Conservation (phyloP, 179 eudicot genomes). For the Sideroxylon spinosum region DNA sequence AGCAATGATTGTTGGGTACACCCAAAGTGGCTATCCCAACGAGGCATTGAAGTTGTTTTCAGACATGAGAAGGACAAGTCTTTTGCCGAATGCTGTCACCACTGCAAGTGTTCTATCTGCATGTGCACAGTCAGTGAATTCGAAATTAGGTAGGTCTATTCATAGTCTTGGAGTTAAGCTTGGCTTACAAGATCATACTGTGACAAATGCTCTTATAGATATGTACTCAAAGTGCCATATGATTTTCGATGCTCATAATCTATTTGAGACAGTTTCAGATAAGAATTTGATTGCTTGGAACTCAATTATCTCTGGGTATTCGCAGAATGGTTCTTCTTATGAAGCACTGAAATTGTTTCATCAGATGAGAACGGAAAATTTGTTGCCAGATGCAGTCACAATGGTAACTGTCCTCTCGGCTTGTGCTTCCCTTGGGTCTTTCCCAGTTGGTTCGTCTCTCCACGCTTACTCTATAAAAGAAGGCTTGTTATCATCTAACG, state of each 20-base stretch:
- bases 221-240: constrained; percentile 73
- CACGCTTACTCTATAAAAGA: constrained; percentile 50
- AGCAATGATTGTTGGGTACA: constrained; percentile 78
- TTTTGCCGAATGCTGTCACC: constrained; percentile 57
- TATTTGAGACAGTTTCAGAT: constrained; percentile 45
- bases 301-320: constrained; percentile 68
- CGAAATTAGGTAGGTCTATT: constrained; percentile 46
- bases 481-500: constrained; percentile 44
- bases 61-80: constrained; percentile 31
- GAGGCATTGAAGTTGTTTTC: constrained; percentile 61
- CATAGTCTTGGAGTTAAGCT: constrained; percentile 55
- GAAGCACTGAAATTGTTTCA: constrained; percentile 56
- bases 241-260: constrained; percentile 41
- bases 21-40: constrained; percentile 47
- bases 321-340: constrained; percentile 46
- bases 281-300: constrained; percentile 76
- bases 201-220: constrained; percentile 68
- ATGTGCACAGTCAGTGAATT: constrained; percentile 47
- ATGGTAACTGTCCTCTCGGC: constrained; percentile 56
- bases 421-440: constrained; percentile 54
- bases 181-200: constrained; percentile 46
- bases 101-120: constrained; percentile 67
- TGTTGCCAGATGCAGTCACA: constrained; percentile 62
- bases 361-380: constrained; percentile 48
- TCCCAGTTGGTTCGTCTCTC: constrained; percentile 53